phyloP scores from a whole-genome alignment of 1,284 basidiomycete species.

The Ustilago crameri region DNA sequence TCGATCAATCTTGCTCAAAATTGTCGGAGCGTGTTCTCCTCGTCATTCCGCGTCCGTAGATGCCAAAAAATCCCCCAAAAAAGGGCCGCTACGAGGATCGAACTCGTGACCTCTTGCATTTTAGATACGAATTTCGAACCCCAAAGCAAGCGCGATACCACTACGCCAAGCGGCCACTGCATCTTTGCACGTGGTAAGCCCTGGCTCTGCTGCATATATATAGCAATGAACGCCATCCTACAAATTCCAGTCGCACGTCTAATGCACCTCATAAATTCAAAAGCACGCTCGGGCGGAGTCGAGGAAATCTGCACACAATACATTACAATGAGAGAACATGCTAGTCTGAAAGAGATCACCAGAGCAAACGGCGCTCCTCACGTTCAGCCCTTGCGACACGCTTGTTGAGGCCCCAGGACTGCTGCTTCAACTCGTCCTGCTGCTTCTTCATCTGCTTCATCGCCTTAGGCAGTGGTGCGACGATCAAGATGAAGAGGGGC shows the following conservation, averaged over 20 bases:
- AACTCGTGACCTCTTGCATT: constrained; percentile 57
- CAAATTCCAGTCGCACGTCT: too few species aligned
- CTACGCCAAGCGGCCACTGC: constrained; percentile 53
- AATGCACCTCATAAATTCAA: too few species aligned
- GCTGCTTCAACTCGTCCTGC: constrained; percentile 42
- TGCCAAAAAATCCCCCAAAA: constrained; percentile 11
- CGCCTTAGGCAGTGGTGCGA: constrained; percentile 57
- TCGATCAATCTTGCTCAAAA: constrained; percentile 4
- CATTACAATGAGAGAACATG: not conserved
- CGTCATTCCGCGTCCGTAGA: constrained; percentile 1
- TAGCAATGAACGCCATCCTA: too few species aligned
- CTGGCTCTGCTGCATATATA: not conserved
- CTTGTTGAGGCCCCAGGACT: constrained; percentile 62
- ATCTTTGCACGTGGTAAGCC: not conserved
- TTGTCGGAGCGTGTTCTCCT: not conserved
- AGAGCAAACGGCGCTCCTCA: constrained; percentile 54
- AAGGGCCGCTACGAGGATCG: constrained; percentile 54
- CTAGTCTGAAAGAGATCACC: constrained; percentile 18
- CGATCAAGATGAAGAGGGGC: constrained; percentile 59
- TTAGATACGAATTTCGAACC: constrained; percentile 1
- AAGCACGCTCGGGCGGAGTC: too few species aligned
- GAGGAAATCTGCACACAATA: not conserved
- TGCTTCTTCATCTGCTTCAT: constrained; percentile 40
- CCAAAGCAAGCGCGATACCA: constrained; percentile 58
- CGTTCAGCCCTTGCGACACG: constrained; percentile 45